Base-by-base conservation (phyloP, 2,329 filamentous ascomycete species). In the Epichloe hybrida region DNA sequence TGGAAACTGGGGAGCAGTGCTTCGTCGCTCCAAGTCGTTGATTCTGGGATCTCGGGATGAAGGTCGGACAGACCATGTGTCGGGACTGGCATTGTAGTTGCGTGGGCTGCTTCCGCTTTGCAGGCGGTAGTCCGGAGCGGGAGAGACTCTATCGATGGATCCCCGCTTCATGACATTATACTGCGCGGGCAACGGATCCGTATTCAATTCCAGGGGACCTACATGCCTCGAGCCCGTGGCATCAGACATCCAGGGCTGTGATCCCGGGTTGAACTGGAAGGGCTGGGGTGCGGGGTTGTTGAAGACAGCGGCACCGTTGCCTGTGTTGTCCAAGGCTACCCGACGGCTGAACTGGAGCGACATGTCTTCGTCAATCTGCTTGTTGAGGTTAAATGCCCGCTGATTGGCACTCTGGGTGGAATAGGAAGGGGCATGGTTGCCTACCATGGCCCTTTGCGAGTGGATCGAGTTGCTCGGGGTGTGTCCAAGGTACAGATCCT, bases 231-330 rank as follows among this genome's bases (percentile, higher is more conserved):
- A 55, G 11, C 51, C 49, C 37, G 45, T 44, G 13, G 43, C 48
- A 13, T 72, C 66, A 7, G 62, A 61, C 46, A 63, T 63, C 74
- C 75, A 78, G 3, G 72, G 55, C 54, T 72, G 69, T 5, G 72
- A 72, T 7, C 62, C 66, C 1, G 73, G 70, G 54, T 77, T 75
- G 54, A 72, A 62, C 54, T 72, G 71, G 56, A 75, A 75, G 5
- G 67, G 62, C 48, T 68, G 68, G 2, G 61, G 58, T 12, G 59
- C 54, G 21, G 62, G 61, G 39, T 63, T 62, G 39, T 62, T 61
- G 54, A 63, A 65, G 6, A 55, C 49, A 4, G 59, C 52, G 12
- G 53, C 50, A 12, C 52, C 52, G 20, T 53, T 48, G 11, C 53
- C 52, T 3, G 58, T 48, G 31, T 66, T 65, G 15, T 68, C 65